Conservation (phyloP, 768 basidiomycete genomes). For the Rhizopogon vinicolor region DNA sequence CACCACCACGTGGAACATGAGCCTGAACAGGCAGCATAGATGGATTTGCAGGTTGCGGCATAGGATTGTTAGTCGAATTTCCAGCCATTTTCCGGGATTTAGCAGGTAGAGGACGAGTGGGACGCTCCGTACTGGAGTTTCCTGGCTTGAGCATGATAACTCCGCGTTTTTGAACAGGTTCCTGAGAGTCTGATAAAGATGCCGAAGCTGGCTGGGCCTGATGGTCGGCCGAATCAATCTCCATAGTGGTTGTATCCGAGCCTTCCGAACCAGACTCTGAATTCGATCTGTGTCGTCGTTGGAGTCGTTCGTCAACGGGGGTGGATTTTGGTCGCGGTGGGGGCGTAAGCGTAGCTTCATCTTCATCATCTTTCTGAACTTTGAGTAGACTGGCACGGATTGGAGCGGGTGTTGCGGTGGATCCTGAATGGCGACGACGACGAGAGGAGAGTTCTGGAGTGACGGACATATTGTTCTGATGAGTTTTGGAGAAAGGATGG, state of each 20-base stretch:
- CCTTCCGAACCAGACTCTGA: conserved; percentile 30
- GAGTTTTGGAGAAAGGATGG: neutral
- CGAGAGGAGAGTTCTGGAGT: conserved; percentile 24
- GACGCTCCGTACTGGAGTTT: conserved; percentile 37
- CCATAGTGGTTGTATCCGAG: conserved; percentile 27
- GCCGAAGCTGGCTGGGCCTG: neutral
- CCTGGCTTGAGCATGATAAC: conserved; percentile 17
- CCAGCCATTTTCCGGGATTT: conserved; percentile 51
- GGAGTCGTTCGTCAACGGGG: conserved; percentile 55
- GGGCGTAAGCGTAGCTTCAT: conserved; percentile 32
- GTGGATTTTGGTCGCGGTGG: conserved; percentile 75
- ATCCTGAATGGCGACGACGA: conserved; percentile 63
- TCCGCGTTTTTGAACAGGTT: conserved; percentile 11
- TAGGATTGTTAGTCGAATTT: conserved; percentile 37
- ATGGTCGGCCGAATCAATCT: conserved; percentile 11
- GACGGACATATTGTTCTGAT: conserved; percentile 13
- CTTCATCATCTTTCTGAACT: conserved; percentile 15
- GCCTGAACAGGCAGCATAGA: conserved; percentile 82
- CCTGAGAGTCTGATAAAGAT: conserved; percentile 4
- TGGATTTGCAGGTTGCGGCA: conserved; percentile 58
- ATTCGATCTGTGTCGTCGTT: conserved; percentile 41
- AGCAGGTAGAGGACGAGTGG: conserved; percentile 59
- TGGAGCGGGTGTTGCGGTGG: conserved; percentile 33
- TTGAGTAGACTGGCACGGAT: conserved; percentile 13
- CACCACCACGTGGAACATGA: conserved; percentile 56